Evolutionary conservation across 108 stramenopile species (phyloP).

Genomic region (Discostella pseudostelligera): DNA sequence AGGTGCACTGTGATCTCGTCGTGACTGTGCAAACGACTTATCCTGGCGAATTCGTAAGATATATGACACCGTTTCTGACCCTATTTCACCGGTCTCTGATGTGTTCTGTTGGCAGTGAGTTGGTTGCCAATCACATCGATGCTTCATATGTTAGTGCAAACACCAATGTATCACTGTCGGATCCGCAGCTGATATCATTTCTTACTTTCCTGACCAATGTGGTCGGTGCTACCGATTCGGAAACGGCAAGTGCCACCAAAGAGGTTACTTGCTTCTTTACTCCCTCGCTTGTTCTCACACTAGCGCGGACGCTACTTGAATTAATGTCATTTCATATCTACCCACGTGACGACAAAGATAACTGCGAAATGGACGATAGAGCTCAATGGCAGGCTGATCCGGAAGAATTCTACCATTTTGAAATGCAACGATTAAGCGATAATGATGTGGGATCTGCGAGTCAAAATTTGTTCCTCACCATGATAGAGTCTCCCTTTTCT

Average conservation of each 20-base stretch:
- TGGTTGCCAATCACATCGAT: too few relatives aligned
- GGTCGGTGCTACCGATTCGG: not conserved
- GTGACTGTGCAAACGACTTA: slow-evolving; percentile 31
- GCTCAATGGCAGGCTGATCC: slow-evolving; percentile 39
- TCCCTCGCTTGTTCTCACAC: slow-evolving; percentile 19
- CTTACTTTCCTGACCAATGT: slow-evolving; percentile 33
- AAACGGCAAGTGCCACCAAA: slow-evolving; percentile 2
- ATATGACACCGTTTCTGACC: slow-evolving; percentile 27
- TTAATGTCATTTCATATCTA: slow-evolving; percentile 23
- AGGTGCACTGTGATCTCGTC: slow-evolving; percentile 28
- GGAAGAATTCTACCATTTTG: slow-evolving; percentile 39
- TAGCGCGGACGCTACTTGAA: slow-evolving; percentile 16
- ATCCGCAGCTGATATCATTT: slow-evolving; percentile 16
- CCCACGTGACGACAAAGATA: not conserved
- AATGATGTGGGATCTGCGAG: slow-evolving; percentile 39
- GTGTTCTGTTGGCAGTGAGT: slow-evolving; percentile 1
- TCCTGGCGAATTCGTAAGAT: slow-evolving; percentile 22
- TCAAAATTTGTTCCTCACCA: slow-evolving; percentile 40
- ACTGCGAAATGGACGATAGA: not conserved
- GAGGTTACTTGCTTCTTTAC: slow-evolving; percentile 21
- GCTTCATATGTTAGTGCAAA: not conserved
- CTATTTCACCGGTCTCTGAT: slow-evolving; percentile 32
- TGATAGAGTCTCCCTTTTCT: slow-evolving; percentile 21
- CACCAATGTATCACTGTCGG: not conserved
- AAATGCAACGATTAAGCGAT: slow-evolving; percentile 23